These are phyloP conservation scores for Pichia kluyveri DNA, from an alignment of 805 yeast genomes.

Conservation along the genomic window DNA sequence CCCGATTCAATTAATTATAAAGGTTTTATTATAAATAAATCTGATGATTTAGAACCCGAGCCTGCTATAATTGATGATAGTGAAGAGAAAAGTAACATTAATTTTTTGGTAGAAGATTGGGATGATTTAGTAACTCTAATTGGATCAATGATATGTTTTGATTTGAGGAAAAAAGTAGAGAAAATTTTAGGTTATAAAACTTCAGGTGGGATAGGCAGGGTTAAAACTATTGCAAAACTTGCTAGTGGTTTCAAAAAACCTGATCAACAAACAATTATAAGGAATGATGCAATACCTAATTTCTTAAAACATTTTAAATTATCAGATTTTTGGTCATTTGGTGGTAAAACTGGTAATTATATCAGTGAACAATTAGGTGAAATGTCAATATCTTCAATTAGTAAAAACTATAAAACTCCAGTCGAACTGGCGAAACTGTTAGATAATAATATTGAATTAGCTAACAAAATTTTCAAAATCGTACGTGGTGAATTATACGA, in stretches of 20 bases:
- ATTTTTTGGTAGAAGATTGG: conserved; percentile 45
- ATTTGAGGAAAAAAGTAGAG: conserved; percentile 45
- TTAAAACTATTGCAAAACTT: conserved; percentile 72
- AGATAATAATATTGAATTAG: conserved; percentile 38
- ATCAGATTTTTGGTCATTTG: conserved; percentile 80
- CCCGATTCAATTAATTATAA: conserved; percentile 19
- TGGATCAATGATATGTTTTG: conserved; percentile 52
- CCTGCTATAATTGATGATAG: conserved; percentile 3
- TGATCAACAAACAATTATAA: conserved; percentile 69
- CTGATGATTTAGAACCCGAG: conserved; percentile 15
- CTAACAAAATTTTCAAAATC: conserved; percentile 47
- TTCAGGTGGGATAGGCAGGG: conserved; percentile 78
- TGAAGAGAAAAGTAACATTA: not conserved
- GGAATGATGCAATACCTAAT: conserved; percentile 34
- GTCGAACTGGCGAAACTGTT: conserved; percentile 26
- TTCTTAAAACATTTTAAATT: conserved; percentile 59
- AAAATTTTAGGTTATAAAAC: conserved; percentile 68
- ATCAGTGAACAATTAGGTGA: conserved; percentile 38
- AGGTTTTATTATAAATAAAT: conserved; percentile 21
- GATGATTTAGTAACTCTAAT: conserved; percentile 66
- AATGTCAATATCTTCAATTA: conserved; percentile 35
- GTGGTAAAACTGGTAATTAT: conserved; percentile 76
- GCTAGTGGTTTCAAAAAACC: conserved; percentile 86
- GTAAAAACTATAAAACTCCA: conserved; percentile 35
- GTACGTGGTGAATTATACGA: conserved; percentile 53